Conservation (phyloP, 2,329 filamentous ascomycete species). For the Cercospora berteroae region DNA sequence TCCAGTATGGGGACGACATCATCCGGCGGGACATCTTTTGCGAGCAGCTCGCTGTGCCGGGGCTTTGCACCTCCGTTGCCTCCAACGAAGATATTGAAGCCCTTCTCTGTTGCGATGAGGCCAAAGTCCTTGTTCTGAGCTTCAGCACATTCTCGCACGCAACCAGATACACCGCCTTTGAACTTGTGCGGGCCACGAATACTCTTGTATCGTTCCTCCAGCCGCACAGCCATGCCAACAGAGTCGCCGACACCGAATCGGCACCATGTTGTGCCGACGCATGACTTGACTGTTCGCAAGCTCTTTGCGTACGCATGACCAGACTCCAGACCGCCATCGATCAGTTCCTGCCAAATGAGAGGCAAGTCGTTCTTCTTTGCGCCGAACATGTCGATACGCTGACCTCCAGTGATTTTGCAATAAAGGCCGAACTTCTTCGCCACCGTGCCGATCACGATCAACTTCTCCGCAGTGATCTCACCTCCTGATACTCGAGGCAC, state of each 20-base stretch:
- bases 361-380: conserved; percentile 83
- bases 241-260: conserved; percentile 85
- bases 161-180: conserved; percentile 85
- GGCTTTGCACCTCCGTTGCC: conserved; percentile 89
- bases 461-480: conserved; percentile 82
- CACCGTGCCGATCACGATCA: conserved; percentile 79
- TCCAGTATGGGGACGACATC: conserved; percentile 82
- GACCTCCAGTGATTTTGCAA: conserved; percentile 88
- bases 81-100: conserved; percentile 88
- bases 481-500: conserved; percentile 79
- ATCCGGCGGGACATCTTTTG: conserved; percentile 79
- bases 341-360: conserved; percentile 75
- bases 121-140: conserved; percentile 93
- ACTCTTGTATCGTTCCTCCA: conserved; percentile 90
- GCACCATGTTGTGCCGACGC: conserved; percentile 89
- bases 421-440: conserved; percentile 82
- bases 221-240: conserved; percentile 82
- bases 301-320: conserved; percentile 91
- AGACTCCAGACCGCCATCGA: conserved; percentile 83
- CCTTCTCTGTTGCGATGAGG: conserved; percentile 86
- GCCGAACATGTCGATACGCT: conserved; percentile 91
- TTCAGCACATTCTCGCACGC: conserved; percentile 89
- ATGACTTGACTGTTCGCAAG: conserved; percentile 84
- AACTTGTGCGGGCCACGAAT: conserved; percentile 81
- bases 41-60: conserved; percentile 75